Conservation (phyloP, 2,329 filamentous ascomycete genomes). For the Leptographium wingfieldii region DNA sequence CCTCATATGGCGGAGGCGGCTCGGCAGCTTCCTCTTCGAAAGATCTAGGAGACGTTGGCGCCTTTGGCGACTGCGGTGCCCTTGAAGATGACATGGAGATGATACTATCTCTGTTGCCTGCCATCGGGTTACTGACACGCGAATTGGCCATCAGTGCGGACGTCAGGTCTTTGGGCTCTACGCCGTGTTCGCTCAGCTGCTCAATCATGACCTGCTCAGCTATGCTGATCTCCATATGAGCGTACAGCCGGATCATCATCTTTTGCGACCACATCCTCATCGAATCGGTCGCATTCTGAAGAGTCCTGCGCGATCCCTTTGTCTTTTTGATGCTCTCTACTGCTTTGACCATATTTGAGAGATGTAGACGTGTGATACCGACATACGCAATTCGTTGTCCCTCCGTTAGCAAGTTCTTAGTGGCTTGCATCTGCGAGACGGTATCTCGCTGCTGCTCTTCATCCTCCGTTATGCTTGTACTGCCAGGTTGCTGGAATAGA, state of each 20-base stretch:
- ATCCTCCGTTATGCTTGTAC: slow-evolving; percentile 46
- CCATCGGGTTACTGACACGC: slow-evolving; percentile 84
- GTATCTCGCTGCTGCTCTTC: slow-evolving; percentile 80
- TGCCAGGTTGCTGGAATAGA: slow-evolving; percentile 58
- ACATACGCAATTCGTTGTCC: slow-evolving; percentile 95
- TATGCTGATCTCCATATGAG: slow-evolving; percentile 90
- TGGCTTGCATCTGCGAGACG: slow-evolving; percentile 83
- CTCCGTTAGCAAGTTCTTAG: slow-evolving; percentile 88
- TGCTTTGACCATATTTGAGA: slow-evolving; percentile 64
- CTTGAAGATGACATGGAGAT: neutral
- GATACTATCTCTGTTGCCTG: slow-evolving; percentile 26
- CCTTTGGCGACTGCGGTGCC: neutral
- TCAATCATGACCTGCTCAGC: slow-evolving; percentile 98
- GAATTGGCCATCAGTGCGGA: slow-evolving; percentile 83
- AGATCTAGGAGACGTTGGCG: neutral
- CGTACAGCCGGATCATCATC: slow-evolving; percentile 91
- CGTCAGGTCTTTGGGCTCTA: slow-evolving; percentile 71
- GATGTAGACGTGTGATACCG: slow-evolving; percentile 69
- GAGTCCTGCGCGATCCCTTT: slow-evolving; percentile 44
- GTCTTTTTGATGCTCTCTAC: slow-evolving; percentile 42
- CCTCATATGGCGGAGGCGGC: slow-evolving; percentile 47
- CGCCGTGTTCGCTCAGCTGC: slow-evolving; percentile 84
- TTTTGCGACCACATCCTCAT: slow-evolving; percentile 96
- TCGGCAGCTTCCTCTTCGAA: slow-evolving; percentile 34
- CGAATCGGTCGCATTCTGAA: slow-evolving; percentile 58